These are phyloP conservation scores for Clavariopsis aquatica DNA, from an alignment of 495 filamentous ascomycete species.

Conservation along the genomic window DNA sequence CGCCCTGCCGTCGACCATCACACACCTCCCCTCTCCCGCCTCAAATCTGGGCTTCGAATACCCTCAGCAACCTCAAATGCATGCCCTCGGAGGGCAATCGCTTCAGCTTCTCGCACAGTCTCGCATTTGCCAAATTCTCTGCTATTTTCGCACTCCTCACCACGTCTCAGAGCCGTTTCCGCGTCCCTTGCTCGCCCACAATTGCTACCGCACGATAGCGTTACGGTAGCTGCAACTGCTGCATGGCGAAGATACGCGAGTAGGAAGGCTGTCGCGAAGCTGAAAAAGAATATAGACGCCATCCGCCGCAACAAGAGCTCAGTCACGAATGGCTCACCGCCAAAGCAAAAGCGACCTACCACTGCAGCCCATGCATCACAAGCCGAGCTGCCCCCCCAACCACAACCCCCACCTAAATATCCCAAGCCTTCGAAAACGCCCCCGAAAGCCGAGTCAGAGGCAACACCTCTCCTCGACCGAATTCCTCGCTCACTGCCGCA, in stretches of 20 bases:
- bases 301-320: constrained; percentile 51
- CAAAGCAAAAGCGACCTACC: constrained; percentile 24
- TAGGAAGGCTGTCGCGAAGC: not conserved
- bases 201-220: constrained; percentile 8
- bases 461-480: constrained; percentile 59
- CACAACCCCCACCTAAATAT: constrained; percentile 10
- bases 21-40: not conserved
- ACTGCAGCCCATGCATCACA: constrained; percentile 27
- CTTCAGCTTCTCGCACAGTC: not conserved
- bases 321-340: constrained; percentile 40
- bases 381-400: constrained; percentile 13
- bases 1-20: constrained; percentile 40
- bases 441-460: not conserved
- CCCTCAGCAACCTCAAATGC: not conserved
- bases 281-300: constrained; percentile 3
- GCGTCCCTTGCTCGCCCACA: not conserved
- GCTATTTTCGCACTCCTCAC: not conserved
- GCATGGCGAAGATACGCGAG: constrained; percentile 25
- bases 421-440: constrained; percentile 27
- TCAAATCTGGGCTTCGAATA: not conserved
- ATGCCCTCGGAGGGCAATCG: not conserved
- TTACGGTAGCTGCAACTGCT: constrained; percentile 20
- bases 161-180: constrained; percentile 6
- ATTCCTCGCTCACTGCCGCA: constrained; percentile 65
- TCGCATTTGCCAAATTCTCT: not conserved